Evolutionary conservation across 805 yeast species (phyloP), one percentile per base, ranked within the genome.

Genomic region (Saccharomycopsis sp.): DNA sequence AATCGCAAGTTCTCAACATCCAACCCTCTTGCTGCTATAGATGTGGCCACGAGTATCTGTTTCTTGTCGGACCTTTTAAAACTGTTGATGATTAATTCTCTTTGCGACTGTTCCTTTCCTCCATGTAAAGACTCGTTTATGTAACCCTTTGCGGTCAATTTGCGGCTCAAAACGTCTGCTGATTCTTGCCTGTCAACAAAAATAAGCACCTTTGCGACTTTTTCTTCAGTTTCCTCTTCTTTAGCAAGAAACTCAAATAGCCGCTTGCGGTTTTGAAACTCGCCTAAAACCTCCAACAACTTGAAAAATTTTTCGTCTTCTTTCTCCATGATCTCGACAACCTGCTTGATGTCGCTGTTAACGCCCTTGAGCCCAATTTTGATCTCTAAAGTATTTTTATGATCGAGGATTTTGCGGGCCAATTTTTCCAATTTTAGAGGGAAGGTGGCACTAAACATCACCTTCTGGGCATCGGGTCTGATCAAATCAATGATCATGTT

Each of bases 1-100:
- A 91, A 69, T 58, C 83, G 83, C 24, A 92, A 78, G 21, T 84
- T 86, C 55, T 90, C 87, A n/a, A 94, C 97, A 71, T 94, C 97
- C 23, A 94, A 73, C 0, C 99, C 99, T 61, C 99, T 77, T 0
- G 99, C 97, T 1, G 97, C 90, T 24, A 94, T 87, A 1, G 97
- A 94, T 0, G 99, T 94, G 5, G 97, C 97, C 24, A 94, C 81
- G 53, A 94, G 73, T 1, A 91, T 81, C 20, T 74, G 68, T 57
- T 82, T 80, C 2, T 82, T 72, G 0, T 76, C 75, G 14, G 89
- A 86, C 4, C 69, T 73, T 57, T 80, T 79, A 70, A 92, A 94
- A 54, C 83, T 89, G 14, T 78, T 74, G 46, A 94, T 79, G 1
- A 91, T 89, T 21, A 79, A 72, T 51, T 86, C 87, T 56, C 99